phyloP scores from a whole-genome alignment of 805 yeast genomes.

The Candida cerambycidarum region DNA sequence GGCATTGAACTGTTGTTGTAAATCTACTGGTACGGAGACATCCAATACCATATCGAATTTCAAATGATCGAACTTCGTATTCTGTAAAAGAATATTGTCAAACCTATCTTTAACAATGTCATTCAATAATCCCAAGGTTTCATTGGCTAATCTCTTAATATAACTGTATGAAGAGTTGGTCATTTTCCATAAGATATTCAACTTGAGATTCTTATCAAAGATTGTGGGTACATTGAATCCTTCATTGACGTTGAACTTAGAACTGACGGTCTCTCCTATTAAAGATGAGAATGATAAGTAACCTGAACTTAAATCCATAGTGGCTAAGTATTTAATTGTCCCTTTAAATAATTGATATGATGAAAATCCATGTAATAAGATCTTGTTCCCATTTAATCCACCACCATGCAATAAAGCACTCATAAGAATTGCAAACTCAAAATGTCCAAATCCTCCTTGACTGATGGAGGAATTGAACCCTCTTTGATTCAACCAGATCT shows the following conservation, averaged over 20 bases:
- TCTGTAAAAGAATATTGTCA: slow-evolving; percentile 68
- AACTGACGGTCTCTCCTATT: slow-evolving; percentile 43
- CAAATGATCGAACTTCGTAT: slow-evolving; percentile 51
- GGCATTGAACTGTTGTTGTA: slow-evolving; percentile 57
- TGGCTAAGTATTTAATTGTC: slow-evolving; percentile 75
- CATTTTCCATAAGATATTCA: slow-evolving; percentile 82
- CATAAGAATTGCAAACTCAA: slow-evolving; percentile 81
- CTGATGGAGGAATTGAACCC: slow-evolving; percentile 67
- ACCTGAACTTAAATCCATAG: slow-evolving; percentile 69
- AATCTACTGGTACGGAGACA: slow-evolving; percentile 46
- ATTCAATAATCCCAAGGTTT: slow-evolving; percentile 66
- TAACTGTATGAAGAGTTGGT: slow-evolving; percentile 62
- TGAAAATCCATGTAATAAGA: slow-evolving; percentile 82
- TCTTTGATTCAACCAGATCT: slow-evolving; percentile 87
- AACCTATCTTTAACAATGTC: slow-evolving; percentile 86
- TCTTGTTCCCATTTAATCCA: slow-evolving; percentile 70
- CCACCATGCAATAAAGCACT: slow-evolving; percentile 84
- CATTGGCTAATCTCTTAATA: slow-evolving; percentile 63
- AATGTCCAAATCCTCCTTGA: slow-evolving; percentile 86
- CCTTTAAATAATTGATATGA: slow-evolving; percentile 94
- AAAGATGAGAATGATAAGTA: slow-evolving; percentile 65
- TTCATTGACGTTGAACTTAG: slow-evolving; percentile 45
- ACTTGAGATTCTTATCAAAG: slow-evolving; percentile 71
- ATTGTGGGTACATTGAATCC: slow-evolving; percentile 76
- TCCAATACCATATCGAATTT: slow-evolving; percentile 66